phyloP scores from a whole-genome alignment of 257 asterid species.

The Hygrophila difformis region DNA sequence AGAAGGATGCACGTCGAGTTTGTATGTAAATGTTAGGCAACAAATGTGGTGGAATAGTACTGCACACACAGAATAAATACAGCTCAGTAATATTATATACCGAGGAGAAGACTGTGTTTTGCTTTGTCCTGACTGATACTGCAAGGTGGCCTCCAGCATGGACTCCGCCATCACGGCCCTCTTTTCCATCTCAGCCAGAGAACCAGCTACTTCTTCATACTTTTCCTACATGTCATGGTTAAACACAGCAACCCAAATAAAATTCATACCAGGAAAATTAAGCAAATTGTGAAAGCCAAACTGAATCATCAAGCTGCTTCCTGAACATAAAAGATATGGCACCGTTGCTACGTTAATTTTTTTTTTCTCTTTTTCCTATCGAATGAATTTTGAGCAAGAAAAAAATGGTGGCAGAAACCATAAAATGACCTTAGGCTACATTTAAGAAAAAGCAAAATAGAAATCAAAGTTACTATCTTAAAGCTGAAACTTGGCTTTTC shows the following conservation, averaged over 20 bases:
- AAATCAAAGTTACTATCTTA: no score
- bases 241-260: neutral
- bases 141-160: conserved; percentile 97
- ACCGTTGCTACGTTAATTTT: no score
- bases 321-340: no score
- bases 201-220: conserved; percentile 67
- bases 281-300: no score
- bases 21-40: neutral
- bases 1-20: neutral
- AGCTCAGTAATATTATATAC: conserved; percentile 17
- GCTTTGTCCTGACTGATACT: conserved; percentile 84
- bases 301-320: no score
- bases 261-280: neutral
- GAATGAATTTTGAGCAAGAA: no score
- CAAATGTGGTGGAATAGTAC: neutral
- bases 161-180: conserved; percentile 94
- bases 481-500: no score
- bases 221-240: conserved; percentile 44
- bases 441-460: no score
- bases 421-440: no score
- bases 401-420: no score
- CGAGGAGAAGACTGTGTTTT: conserved; percentile 78
- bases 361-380: no score
- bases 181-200: conserved; percentile 87
- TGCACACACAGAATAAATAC: neutral